These are phyloP conservation scores for Helenozyma baotianmanensis DNA, from an alignment of 805 yeast genomes.

Conservation along the genomic window DNA sequence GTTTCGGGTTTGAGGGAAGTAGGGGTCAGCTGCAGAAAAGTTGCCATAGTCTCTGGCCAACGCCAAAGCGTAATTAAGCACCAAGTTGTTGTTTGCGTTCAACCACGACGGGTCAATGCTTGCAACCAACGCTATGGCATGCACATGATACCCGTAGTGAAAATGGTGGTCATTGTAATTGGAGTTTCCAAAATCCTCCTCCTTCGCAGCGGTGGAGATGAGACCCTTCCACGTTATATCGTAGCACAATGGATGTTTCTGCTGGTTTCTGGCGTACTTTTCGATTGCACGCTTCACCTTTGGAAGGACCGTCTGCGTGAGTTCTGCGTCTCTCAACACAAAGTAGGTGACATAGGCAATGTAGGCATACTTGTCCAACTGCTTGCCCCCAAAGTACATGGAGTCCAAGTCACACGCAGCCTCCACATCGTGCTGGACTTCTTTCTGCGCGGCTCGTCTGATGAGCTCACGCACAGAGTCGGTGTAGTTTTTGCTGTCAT, in stretches of 20 bases:
- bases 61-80: slow-evolving; percentile 49
- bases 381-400: slow-evolving; percentile 88
- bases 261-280: slow-evolving; percentile 65
- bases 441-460: slow-evolving; percentile 41
- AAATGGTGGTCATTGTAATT: slow-evolving; percentile 73
- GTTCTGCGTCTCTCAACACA: slow-evolving; percentile 51
- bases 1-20: slow-evolving; percentile 62
- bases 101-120: slow-evolving; percentile 47
- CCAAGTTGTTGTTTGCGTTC: slow-evolving; percentile 23
- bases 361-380: slow-evolving; percentile 86
- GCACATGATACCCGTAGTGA: slow-evolving; percentile 71
- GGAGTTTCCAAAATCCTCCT: slow-evolving; percentile 69
- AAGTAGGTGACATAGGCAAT: slow-evolving; percentile 68
- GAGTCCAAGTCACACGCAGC: slow-evolving; percentile 68
- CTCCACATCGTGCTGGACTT: slow-evolving; percentile 50
- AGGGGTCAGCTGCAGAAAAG: slow-evolving; percentile 48
- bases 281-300: slow-evolving; percentile 64
- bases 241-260: slow-evolving; percentile 68
- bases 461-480: slow-evolving; percentile 36
- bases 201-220: slow-evolving; percentile 61
- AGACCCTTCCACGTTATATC: slow-evolving; percentile 79
- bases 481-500: slow-evolving; percentile 15
- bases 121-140: slow-evolving; percentile 63
- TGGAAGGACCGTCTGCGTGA: slow-evolving; percentile 50
- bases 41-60: slow-evolving; percentile 66